A percentile compares a stretch with the other conserved stretches of the same genome.
phyloP scores from a whole-genome alignment of 139 green algal species.

The Chlamydomonas asymmetrica region DNA sequence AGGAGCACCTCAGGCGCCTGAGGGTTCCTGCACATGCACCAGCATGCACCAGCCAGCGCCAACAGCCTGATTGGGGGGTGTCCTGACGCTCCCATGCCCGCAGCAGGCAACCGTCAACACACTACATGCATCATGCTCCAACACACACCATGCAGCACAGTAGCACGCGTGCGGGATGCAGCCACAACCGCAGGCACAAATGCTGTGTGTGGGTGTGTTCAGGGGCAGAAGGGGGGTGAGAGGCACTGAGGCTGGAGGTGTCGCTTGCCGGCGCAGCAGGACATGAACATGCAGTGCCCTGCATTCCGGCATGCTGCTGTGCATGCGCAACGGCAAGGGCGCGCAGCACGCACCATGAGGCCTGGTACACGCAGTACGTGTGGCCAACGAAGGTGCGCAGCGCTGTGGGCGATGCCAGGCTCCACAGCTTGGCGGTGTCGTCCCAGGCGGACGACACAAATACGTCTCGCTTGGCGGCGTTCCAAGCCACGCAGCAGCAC shows the following conservation, averaged over 20 bases:
- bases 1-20: conserved; percentile 79
- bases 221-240: neutral
- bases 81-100: too few species aligned
- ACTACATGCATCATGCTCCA: too few species aligned
- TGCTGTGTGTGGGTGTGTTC: too few species aligned
- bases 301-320: neutral
- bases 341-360: conserved; percentile 68
- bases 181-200: too few species aligned
- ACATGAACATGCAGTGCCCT: neutral
- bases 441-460: conserved; percentile 95
- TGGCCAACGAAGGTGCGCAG: conserved; percentile 85
- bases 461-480: conserved; percentile 77
- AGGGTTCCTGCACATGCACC: conserved; percentile 83
- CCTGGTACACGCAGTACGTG: conserved; percentile 97
- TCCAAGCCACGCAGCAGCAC: conserved; percentile 85
- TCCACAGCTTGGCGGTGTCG: conserved; percentile 95
- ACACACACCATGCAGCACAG: too few species aligned
- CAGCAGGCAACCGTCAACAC: too few species aligned
- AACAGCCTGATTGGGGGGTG: too few species aligned
- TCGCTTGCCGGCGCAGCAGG: too few species aligned
- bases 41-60: too few species aligned
- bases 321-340: neutral
- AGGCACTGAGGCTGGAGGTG: neutral
- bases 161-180: too few species aligned
- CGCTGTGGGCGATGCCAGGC: conserved; percentile 49